phyloP scores from a whole-genome alignment of 108 stramenopile genomes.

The Asterionellopsis glacialis region DNA sequence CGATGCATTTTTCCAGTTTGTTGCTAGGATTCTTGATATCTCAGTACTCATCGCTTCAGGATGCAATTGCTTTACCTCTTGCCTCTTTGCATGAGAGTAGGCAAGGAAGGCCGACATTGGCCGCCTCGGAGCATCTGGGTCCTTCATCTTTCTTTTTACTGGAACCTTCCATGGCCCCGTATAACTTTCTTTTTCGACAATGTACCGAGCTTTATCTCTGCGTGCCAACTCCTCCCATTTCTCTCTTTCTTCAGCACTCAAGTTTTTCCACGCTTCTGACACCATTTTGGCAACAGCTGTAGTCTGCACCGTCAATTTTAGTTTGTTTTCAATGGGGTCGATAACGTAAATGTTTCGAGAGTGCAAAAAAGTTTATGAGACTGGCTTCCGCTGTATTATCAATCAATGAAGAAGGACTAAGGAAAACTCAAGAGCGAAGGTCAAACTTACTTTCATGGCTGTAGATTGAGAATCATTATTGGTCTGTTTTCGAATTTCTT shows the following conservation, averaged over 20 bases:
- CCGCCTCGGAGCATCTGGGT: not conserved
- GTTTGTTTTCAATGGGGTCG: too few relatives aligned
- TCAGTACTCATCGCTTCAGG: not conserved
- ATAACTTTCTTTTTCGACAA: slow-evolving; percentile 23
- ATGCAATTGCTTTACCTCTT: not conserved
- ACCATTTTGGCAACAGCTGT: slow-evolving; percentile 21
- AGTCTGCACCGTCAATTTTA: slow-evolving; percentile 13
- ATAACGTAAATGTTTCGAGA: too few relatives aligned
- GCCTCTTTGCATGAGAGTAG: not conserved
- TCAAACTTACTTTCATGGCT: too few relatives aligned
- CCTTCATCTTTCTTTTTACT: not conserved
- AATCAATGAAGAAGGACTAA: too few relatives aligned
- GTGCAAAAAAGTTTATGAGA: too few relatives aligned
- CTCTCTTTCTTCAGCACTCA: slow-evolving; percentile 27
- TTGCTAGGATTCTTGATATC: slow-evolving; percentile 1
- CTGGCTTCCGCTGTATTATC: too few relatives aligned
- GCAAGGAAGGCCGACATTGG: slow-evolving; percentile 8
- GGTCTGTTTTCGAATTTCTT: slow-evolving; percentile 7
- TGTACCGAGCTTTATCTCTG: slow-evolving; percentile 34
- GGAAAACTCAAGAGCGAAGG: too few relatives aligned
- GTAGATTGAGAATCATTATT: too few relatives aligned
- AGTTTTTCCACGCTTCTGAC: slow-evolving; percentile 26
- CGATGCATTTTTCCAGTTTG: not conserved
- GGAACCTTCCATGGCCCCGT: slow-evolving; percentile 26
- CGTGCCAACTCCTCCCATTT: slow-evolving; percentile 37